phyloP scores from a whole-genome alignment of 805 yeast species.

The Ogataea pignaliae region DNA sequence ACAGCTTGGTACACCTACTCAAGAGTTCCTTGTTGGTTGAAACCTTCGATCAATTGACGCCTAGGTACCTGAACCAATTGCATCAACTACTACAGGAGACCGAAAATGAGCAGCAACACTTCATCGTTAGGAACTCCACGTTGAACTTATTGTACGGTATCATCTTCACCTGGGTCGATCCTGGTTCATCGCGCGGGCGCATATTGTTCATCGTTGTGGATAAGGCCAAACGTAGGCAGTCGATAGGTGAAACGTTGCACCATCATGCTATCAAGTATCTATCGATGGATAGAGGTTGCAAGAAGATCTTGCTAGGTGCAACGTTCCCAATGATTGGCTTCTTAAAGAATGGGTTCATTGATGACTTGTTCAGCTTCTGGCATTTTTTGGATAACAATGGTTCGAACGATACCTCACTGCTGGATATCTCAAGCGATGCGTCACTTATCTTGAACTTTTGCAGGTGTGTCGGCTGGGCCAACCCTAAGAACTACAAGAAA shows the following conservation, averaged over 20 bases:
- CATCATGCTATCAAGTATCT: constrained; percentile 48
- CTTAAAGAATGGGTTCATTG: constrained; percentile 5
- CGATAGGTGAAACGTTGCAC: constrained; percentile 52
- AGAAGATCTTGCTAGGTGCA: constrained; percentile 37
- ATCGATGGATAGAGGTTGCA: constrained; percentile 38
- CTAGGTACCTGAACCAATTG: constrained; percentile 8
- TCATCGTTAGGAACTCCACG: constrained; percentile 54
- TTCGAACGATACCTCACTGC: constrained; percentile 3
- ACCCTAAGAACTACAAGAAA: constrained; percentile 15
- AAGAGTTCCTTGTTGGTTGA: constrained; percentile 31
- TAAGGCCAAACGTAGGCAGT: constrained; percentile 47
- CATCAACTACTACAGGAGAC: constrained; percentile 17
- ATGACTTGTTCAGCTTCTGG: constrained; percentile 12
- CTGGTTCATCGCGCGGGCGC: constrained; percentile 34
- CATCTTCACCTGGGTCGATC: constrained; percentile 48
- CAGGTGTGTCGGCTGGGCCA: constrained; percentile 39
- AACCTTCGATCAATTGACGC: constrained; percentile 5
- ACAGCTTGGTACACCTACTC: constrained; percentile 41
- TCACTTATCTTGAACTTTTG: constrained; percentile 27
- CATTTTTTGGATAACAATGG: constrained; percentile 8
- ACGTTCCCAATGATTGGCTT: constrained; percentile 39
- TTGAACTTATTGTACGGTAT: constrained; percentile 52
- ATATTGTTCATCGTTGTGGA: constrained; percentile 48
- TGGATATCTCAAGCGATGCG: constrained; percentile 3
- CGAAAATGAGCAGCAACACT: constrained; percentile 37